A percentile compares a stretch with the other conserved stretches of the same genome.
Conservation (phyloP, 2,329 filamentous ascomycete genomes). For the Aspergillus calidoustus region DNA sequence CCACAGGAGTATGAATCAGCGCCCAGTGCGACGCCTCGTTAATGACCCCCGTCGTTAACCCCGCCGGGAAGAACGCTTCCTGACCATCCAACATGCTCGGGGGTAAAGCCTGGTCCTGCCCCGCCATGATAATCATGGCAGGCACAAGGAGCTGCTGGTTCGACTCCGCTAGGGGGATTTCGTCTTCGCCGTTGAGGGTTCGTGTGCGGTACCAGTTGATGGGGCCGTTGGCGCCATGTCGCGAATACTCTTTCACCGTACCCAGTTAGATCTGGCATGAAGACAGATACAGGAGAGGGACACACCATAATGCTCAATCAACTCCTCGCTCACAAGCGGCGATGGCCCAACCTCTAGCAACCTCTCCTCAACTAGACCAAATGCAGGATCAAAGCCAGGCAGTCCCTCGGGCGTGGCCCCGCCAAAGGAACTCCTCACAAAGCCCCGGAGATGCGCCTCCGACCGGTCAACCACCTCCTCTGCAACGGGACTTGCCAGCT, state of each 20-base stretch:
- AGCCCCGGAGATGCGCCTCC: background rate
- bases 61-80: background rate
- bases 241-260: background rate
- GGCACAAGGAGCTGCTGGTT: background rate
- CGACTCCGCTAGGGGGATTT: background rate
- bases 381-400: background rate
- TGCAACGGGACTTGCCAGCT: background rate
- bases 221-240: background rate
- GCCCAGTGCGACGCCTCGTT: background rate
- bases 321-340: background rate
- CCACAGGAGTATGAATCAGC: background rate
- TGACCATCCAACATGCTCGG: background rate
- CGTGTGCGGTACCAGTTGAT: background rate
- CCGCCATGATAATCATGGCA: background rate
- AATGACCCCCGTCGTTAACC: background rate
- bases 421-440: background rate
- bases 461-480: background rate
- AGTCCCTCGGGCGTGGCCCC: background rate
- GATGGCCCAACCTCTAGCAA: background rate
- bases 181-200: background rate
- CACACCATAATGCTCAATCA: background rate
- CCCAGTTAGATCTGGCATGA: background rate
- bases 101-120: background rate
- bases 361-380: background rate
- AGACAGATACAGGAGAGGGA: background rate